Evolutionary conservation across 139 green algal species (phyloP).

Genomic region (Coelastrella sp.): DNA sequence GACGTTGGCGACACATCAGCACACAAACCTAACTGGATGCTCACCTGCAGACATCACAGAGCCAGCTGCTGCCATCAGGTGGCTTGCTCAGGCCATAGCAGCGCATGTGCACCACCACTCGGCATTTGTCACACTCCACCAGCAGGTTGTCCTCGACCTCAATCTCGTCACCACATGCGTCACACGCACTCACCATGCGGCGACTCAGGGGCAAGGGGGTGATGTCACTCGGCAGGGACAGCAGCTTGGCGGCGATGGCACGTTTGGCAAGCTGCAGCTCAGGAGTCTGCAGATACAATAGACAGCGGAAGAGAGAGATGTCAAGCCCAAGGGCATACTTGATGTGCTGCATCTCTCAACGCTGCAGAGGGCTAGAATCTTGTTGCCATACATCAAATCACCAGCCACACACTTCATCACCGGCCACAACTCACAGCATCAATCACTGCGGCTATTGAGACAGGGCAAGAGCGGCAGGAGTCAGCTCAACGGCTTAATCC

Average conservation of each 20-base stretch:
- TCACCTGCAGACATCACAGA: constrained; percentile 76
- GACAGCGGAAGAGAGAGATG: neutral
- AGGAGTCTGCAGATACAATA: constrained; percentile 49
- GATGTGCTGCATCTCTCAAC: neutral
- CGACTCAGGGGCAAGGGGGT: neutral
- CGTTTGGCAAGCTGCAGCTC: constrained; percentile 56
- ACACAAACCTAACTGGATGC: neutral
- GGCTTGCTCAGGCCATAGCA: constrained; percentile 74
- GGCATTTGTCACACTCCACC: constrained; percentile 86
- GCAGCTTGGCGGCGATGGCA: constrained; percentile 45
- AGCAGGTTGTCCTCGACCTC: constrained; percentile 65
- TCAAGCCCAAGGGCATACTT: neutral
- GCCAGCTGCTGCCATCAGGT: constrained; percentile 68
- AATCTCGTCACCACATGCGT: constrained; percentile 74
- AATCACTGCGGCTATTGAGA: too few relatives aligned
- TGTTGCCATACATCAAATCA: too few relatives aligned
- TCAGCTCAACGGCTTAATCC: too few relatives aligned
- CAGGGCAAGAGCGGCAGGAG: too few relatives aligned
- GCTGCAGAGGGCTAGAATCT: too few relatives aligned
- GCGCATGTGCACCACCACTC: constrained; percentile 76
- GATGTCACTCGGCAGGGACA: constrained; percentile 66
- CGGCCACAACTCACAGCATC: too few relatives aligned
- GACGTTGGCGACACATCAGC: too few relatives aligned
- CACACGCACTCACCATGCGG: constrained; percentile 55
- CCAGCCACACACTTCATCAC: too few relatives aligned